phyloP scores from a whole-genome alignment of 164 flowering plant species.

The Malania oleifera region DNA sequence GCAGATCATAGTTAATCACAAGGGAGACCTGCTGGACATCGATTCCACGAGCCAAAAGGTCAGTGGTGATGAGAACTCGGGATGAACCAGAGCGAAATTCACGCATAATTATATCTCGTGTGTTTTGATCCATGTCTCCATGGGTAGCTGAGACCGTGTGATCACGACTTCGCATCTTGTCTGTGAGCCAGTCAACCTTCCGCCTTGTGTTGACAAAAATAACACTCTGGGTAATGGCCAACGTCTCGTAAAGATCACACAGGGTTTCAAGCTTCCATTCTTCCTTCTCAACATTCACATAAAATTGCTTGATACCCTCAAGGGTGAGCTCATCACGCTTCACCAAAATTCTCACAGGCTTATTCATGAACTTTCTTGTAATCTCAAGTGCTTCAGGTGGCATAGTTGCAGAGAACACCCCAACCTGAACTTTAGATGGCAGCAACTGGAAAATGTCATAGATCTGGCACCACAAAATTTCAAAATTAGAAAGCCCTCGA shows the following conservation, averaged over 20 bases:
- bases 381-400: slow-evolving; percentile 88
- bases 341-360: slow-evolving; percentile 77
- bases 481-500: background rate
- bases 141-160: slow-evolving; percentile 90
- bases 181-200: slow-evolving; percentile 92
- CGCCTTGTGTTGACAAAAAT: slow-evolving; percentile 88
- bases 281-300: slow-evolving; percentile 79
- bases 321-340: slow-evolving; percentile 87
- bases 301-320: slow-evolving; percentile 88
- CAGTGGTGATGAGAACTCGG: slow-evolving; percentile 83
- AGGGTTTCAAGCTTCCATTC: slow-evolving; percentile 85
- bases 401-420: slow-evolving; percentile 88
- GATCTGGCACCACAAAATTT: slow-evolving; percentile 36
- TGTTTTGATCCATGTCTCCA: slow-evolving; percentile 90
- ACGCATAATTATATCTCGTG: slow-evolving; percentile 82
- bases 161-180: slow-evolving; percentile 83
- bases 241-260: slow-evolving; percentile 78
- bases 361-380: slow-evolving; percentile 83
- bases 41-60: slow-evolving; percentile 83
- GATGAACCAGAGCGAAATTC: slow-evolving; percentile 87
- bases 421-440: slow-evolving; percentile 74
- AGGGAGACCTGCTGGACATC: slow-evolving; percentile 92
- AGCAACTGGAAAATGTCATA: slow-evolving; percentile 82
- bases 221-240: slow-evolving; percentile 88
- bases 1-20: slow-evolving; percentile 78